Conservation (phyloP, 2,329 filamentous ascomycete genomes). For the Exserohilum turcica region DNA sequence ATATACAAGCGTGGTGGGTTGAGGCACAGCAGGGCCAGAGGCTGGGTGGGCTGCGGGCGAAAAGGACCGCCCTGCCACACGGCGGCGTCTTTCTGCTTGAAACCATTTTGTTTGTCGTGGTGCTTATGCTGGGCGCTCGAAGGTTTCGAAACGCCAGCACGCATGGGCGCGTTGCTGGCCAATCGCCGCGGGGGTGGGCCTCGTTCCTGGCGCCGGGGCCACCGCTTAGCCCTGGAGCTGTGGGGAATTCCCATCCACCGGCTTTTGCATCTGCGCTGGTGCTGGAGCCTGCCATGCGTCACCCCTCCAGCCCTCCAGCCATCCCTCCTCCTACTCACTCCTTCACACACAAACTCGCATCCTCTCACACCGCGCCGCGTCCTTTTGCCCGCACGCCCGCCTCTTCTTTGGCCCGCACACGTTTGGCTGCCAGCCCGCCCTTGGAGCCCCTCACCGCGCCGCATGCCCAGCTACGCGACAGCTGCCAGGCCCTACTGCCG, state of each 20-base stretch:
- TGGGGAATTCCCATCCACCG: neutral
- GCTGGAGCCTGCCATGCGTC: neutral
- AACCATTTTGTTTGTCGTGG: slow-evolving; percentile 19
- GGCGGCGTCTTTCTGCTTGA: slow-evolving; percentile 10
- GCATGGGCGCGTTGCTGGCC: slow-evolving; percentile 19
- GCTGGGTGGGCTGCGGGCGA: slow-evolving; percentile 8
- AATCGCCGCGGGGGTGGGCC: slow-evolving; percentile 21
- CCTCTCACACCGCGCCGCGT: neutral
- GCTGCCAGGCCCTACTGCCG: slow-evolving; percentile 11
- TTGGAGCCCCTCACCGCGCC: slow-evolving; percentile 2
- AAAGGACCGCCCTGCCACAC: slow-evolving; percentile 4
- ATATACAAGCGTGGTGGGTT: slow-evolving; percentile 15
- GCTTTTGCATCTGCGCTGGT: neutral
- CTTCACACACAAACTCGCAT: neutral
- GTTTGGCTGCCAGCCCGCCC: neutral
- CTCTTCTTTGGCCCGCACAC: neutral
- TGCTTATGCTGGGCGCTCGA: slow-evolving; percentile 7
- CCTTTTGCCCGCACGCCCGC: neutral
- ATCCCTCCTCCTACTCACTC: neutral
- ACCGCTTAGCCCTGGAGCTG: slow-evolving; percentile 13
- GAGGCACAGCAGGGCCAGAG: slow-evolving; percentile 23
- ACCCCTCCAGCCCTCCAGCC: neutral
- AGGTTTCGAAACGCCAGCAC: slow-evolving; percentile 32
- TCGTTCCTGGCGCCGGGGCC: slow-evolving; percentile 13
- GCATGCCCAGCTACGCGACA: neutral